A percentile compares a stretch with the other conserved stretches of the same genome.
Evolutionary conservation across 257 asterid species (phyloP).

Genomic region (Nicotiana tomentosiformis): DNA sequence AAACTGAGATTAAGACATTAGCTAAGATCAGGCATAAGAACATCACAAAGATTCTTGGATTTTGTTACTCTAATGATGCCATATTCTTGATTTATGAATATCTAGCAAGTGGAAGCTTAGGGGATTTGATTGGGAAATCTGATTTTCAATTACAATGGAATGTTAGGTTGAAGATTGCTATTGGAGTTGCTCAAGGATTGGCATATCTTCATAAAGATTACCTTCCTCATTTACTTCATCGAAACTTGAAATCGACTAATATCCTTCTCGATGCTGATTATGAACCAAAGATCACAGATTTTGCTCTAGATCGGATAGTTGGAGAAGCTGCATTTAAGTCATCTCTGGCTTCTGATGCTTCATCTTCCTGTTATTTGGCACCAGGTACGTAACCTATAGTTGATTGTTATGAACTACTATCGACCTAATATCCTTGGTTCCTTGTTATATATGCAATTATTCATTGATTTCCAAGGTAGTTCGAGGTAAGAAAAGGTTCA

Average conservation of each 20-base stretch:
- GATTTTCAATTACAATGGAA: slow-evolving; percentile 54
- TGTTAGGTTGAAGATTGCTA: slow-evolving; percentile 53
- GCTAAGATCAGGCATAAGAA: slow-evolving; percentile 84
- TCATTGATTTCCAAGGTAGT: too few relatives aligned
- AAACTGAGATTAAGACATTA: slow-evolving; percentile 57
- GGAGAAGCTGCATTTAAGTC: slow-evolving; percentile 54
- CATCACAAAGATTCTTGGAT: slow-evolving; percentile 64
- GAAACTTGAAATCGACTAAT: slow-evolving; percentile 63
- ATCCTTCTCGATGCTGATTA: slow-evolving; percentile 67
- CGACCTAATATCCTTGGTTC: background rate
- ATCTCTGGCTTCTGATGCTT: slow-evolving; percentile 40
- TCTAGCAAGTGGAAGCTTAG: slow-evolving; percentile 65
- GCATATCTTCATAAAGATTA: slow-evolving; percentile 80
- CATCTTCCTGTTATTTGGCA: slow-evolving; percentile 64
- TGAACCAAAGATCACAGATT: slow-evolving; percentile 72
- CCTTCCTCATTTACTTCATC: slow-evolving; percentile 61
- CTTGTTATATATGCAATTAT: too few relatives aligned
- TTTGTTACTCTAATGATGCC: slow-evolving; percentile 54
- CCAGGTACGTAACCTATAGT: slow-evolving; percentile 46
- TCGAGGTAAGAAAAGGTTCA: too few relatives aligned
- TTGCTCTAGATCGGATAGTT: slow-evolving; percentile 55
- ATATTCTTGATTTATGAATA: slow-evolving; percentile 68
- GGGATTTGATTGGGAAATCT: slow-evolving; percentile 46
- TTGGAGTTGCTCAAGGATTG: slow-evolving; percentile 78
- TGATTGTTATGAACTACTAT: background rate